Evolutionary conservation across 352 stramenopile genomes (phyloP), one percentile per base, ranked within the genome.

Genomic region (Hyaloperonospora brassicae): DNA sequence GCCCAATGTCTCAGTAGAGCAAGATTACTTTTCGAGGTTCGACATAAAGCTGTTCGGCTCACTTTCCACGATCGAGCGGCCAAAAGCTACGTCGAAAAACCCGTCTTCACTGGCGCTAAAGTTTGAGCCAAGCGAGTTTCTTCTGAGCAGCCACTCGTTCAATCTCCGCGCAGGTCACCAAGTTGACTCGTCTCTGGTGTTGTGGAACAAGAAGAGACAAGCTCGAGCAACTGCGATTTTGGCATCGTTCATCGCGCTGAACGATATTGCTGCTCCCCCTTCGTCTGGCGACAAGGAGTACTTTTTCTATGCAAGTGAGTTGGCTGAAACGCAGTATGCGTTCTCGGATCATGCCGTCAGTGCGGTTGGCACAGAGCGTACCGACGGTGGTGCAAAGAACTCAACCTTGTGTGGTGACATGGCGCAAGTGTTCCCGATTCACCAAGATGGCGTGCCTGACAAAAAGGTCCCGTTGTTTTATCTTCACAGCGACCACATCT

Each of bases 401-500:
- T 62, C 51, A 11, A 64, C 61, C 5, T 14, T 85, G 2, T 85
- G 74, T 38, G 74, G 74, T 40, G 67, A 85, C 34, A 61, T 66
- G 45, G 58, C 79, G 30, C 74, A 85, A 47, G 53, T 12, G 60
- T 53, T 38, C 59, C 66, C 31, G 48, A 71, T 14, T 51, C 70
- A 0, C n/a, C n/a, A n/a, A n/a, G n/a, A n/a, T n/a, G 54, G 59
- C 11, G 41, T 69, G 31, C 65, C n/a, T n/a, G n/a, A n/a, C n/a
- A n/a, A n/a, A n/a, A n/a, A n/a, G n/a, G n/a, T n/a, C n/a, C n/a
- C n/a, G n/a, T n/a, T n/a, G n/a, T n/a, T 81, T 10, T 84, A 79
- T 57, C 66, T 81, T 40, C 81, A 79, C 52, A 84, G 70, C 55
- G 68, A 84, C 57, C 56, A 68, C 23, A 77, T 84, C 40, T 56